Conservation (phyloP, 345 rosid genomes). For the Noccaea caerulescens region DNA sequence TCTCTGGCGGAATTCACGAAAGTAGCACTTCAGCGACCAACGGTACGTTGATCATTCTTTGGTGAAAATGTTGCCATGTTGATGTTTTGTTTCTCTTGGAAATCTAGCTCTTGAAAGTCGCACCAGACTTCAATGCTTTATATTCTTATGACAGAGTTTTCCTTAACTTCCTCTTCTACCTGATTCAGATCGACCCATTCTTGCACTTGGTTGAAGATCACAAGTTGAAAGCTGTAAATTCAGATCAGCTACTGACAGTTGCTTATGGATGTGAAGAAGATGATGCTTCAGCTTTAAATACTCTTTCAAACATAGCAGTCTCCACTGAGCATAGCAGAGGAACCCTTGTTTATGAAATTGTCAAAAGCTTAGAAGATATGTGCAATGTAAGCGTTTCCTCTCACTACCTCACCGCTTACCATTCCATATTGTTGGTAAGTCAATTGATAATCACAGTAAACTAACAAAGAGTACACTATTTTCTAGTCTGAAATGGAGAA, state of each 20-base stretch:
- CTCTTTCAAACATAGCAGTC: constrained; percentile 60
- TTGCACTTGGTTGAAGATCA: constrained; percentile 72
- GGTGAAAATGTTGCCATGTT: constrained; percentile 20
- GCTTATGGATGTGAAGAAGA: constrained; percentile 77
- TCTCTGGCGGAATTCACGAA: constrained; percentile 63
- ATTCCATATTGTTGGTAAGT: background rate
- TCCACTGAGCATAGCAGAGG: constrained; percentile 65
- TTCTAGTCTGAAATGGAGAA: constrained; percentile 63
- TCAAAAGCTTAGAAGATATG: constrained; percentile 65
- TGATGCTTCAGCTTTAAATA: constrained; percentile 61
- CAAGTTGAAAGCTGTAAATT: constrained; percentile 65
- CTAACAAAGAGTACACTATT: constrained; percentile 34
- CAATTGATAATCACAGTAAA: constrained; percentile 12
- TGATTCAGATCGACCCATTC: constrained; percentile 83
- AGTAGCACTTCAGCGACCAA: constrained; percentile 59
- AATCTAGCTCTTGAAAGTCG: background rate
- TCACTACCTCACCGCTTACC: constrained; percentile 25
- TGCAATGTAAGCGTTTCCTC: constrained; percentile 56
- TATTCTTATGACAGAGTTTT: constrained; percentile 3
- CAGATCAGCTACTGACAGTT: constrained; percentile 45
- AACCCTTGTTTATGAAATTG: constrained; percentile 65
- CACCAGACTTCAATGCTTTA: background rate
- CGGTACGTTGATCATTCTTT: constrained; percentile 49
- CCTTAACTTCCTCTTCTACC: constrained; percentile 25
- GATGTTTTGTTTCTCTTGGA: constrained; percentile 18